These are phyloP conservation scores for Solanum etuberosum DNA, from an alignment of 257 asterid species.

Conservation along the genomic window DNA sequence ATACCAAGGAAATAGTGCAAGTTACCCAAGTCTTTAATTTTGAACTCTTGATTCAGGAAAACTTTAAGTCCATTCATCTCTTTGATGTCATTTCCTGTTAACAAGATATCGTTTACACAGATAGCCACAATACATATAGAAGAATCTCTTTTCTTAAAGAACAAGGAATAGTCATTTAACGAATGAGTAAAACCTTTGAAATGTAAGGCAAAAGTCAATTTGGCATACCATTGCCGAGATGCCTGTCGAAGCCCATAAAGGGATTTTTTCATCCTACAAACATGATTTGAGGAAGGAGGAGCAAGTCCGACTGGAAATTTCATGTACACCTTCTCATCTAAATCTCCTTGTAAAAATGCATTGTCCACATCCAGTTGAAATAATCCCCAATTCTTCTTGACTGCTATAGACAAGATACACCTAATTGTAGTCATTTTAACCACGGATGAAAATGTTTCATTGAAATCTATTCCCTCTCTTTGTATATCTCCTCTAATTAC, in stretches of 20 bases:
- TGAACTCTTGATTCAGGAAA: neutral
- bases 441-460: neutral
- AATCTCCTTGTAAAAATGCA: neutral
- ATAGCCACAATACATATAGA: neutral
- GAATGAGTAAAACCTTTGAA: neutral
- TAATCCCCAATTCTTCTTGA: neutral
- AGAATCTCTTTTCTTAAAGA: neutral
- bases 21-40: neutral
- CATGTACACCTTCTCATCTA: neutral
- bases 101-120: neutral
- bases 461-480: neutral
- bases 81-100: too few species aligned
- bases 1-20: neutral
- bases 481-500: neutral
- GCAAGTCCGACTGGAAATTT: too few species aligned
- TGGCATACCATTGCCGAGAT: neutral
- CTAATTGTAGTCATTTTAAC: neutral
- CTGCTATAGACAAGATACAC: neutral
- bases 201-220: neutral
- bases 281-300: neutral
- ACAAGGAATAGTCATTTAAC: neutral
- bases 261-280: neutral
- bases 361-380: neutral
- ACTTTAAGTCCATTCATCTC: neutral
- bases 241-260: neutral